Conservation (phyloP, 805 yeast species). For the Scheffersomyces stipitis region DNA sequence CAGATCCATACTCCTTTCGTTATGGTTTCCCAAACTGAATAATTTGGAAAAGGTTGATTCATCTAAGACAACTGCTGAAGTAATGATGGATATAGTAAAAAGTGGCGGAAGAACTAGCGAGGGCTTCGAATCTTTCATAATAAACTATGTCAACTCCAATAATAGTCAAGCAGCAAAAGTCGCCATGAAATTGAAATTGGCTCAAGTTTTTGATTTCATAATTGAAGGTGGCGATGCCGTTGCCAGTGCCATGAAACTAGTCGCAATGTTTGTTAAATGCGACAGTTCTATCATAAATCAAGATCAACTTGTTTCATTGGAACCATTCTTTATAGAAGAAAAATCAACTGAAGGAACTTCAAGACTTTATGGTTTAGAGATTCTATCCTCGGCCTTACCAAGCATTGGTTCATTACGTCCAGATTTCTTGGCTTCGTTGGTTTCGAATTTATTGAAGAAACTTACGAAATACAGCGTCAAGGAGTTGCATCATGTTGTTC, state of each 20-base stretch:
- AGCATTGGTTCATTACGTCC: conserved; percentile 46
- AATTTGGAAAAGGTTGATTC: not conserved
- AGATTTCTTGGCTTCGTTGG: conserved; percentile 50
- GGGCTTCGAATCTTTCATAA: conserved; percentile 49
- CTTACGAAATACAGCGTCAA: conserved; percentile 58
- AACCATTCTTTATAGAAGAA: conserved; percentile 60
- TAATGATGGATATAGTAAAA: conserved; percentile 40
- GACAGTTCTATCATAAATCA: conserved; percentile 56
- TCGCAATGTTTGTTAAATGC: conserved; percentile 57
- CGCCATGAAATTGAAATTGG: conserved; percentile 13
- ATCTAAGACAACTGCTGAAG: conserved; percentile 14
- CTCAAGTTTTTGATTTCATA: conserved; percentile 30
- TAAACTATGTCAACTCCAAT: conserved; percentile 39
- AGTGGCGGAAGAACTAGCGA: conserved; percentile 39
- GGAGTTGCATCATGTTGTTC: conserved; percentile 74
- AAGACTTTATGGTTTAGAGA: conserved; percentile 51
- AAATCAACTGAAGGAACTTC: conserved; percentile 35
- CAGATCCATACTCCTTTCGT: conserved; percentile 24
- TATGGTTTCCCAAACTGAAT: conserved; percentile 19
- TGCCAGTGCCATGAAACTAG: conserved; percentile 44
- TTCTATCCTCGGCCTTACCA: conserved; percentile 52
- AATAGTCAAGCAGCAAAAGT: conserved; percentile 14
- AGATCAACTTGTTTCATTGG: conserved; percentile 64
- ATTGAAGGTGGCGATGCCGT: conserved; percentile 29
- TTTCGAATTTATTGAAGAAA: conserved; percentile 49